phyloP scores from a whole-genome alignment of 2,329 filamentous ascomycete species.

The Penicillium sp. region DNA sequence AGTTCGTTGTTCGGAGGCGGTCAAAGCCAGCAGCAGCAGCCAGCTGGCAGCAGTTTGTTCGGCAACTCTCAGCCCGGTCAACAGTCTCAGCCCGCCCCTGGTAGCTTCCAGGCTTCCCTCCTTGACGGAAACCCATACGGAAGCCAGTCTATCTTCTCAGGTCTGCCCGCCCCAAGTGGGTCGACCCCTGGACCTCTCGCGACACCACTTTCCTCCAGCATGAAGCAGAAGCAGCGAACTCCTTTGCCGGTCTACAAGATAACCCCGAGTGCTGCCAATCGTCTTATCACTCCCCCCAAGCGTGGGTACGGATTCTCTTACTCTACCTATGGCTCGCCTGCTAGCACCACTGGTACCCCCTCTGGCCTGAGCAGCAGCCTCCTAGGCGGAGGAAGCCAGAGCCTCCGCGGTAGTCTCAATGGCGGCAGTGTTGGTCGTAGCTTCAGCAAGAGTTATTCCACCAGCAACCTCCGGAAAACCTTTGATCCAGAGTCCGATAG shows the following conservation, averaged over 20 bases:
- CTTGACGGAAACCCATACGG: conserved; percentile 88
- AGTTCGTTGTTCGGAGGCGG: conserved; percentile 61
- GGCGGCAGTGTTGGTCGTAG: conserved; percentile 64
- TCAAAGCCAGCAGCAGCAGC: conserved; percentile 37
- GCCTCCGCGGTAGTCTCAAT: conserved; percentile 39
- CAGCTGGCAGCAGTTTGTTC: conserved; percentile 49
- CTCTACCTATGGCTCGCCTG: conserved; percentile 84
- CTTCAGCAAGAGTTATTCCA: conserved; percentile 84
- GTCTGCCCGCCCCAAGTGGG: conserved; percentile 62
- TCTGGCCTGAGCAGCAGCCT: conserved; percentile 67
- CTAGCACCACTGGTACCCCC: conserved; percentile 69
- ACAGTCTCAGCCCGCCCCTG: conserved; percentile 44
- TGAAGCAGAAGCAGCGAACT: conserved; percentile 75
- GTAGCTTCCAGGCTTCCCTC: conserved; percentile 71
- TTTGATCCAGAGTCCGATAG: conserved; percentile 78
- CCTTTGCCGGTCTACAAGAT: conserved; percentile 86
- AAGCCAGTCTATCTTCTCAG: conserved; percentile 80
- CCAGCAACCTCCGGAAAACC: conserved; percentile 79
- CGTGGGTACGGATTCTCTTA: conserved; percentile 90
- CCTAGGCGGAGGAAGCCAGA: conserved; percentile 34
- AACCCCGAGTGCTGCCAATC: conserved; percentile 75
- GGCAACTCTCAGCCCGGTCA: conserved; percentile 55
- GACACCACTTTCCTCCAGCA: conserved; percentile 76
- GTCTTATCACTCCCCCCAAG: conserved; percentile 81
- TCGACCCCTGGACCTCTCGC: conserved; percentile 84